Conservation (phyloP, 2,329 filamentous ascomycete genomes). For the Beauveria sp. region DNA sequence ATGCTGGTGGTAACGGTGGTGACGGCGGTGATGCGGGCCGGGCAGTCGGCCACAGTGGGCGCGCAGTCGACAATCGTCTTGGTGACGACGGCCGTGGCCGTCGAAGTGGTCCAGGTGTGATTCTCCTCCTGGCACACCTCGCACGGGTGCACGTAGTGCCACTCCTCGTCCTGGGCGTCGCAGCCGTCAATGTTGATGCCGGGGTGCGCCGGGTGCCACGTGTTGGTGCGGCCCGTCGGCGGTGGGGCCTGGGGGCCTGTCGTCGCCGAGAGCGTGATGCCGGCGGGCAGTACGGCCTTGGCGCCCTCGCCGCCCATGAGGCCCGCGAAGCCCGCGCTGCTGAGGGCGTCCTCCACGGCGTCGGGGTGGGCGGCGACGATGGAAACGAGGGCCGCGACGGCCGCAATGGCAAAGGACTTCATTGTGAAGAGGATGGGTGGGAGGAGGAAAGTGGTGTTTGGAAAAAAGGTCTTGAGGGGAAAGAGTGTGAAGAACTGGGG, state of each 20-base stretch:
- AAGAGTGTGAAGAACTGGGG: slow-evolving; percentile 7
- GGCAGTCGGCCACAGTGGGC: slow-evolving; percentile 29
- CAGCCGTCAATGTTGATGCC: slow-evolving; percentile 29
- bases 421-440: slow-evolving; percentile 17
- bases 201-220: slow-evolving; percentile 31
- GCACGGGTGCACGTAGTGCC: slow-evolving; percentile 31
- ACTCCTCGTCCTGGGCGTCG: slow-evolving; percentile 23
- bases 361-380: slow-evolving; percentile 10
- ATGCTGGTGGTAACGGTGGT: slow-evolving; percentile 34
- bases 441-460: slow-evolving; percentile 7
- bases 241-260: slow-evolving; percentile 18
- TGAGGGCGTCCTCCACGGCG: neutral
- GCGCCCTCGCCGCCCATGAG: neutral
- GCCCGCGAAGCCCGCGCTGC: neutral
- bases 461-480: neutral
- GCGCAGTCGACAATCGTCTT: slow-evolving; percentile 33
- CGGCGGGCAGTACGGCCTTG: slow-evolving; percentile 7
- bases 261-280: slow-evolving; percentile 7
- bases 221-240: slow-evolving; percentile 18
- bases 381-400: slow-evolving; percentile 15
- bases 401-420: slow-evolving; percentile 16
- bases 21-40: slow-evolving; percentile 31
- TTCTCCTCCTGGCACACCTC: slow-evolving; percentile 19
- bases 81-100: slow-evolving; percentile 30
- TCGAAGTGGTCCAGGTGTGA: slow-evolving; percentile 34